Conservation (phyloP, 2,329 filamentous ascomycete genomes). For the Alternaria conjuncta region DNA sequence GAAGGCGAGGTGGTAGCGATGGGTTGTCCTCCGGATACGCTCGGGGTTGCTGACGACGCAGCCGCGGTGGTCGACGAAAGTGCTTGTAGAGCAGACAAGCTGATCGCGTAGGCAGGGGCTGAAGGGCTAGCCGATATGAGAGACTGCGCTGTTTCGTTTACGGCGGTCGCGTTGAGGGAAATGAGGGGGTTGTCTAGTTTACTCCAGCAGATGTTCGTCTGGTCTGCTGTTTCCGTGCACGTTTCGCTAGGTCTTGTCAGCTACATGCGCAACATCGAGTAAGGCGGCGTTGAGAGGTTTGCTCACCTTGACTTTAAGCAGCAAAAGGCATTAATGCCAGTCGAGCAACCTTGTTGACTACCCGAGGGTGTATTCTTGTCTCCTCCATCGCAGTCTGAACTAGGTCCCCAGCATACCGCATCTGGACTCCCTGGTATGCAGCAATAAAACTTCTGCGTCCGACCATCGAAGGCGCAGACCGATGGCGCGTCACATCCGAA, state of each 20-base stretch:
- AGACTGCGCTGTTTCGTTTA: conserved; percentile 29
- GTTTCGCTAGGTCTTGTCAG: conserved; percentile 16
- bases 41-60: neutral
- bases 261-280: neutral
- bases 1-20: neutral
- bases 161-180: conserved; percentile 8
- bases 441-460: conserved; percentile 26
- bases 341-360: conserved; percentile 14
- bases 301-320: conserved; percentile 18
- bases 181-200: conserved; percentile 19
- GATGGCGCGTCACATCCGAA: conserved; percentile 18
- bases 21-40: neutral
- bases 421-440: conserved; percentile 18
- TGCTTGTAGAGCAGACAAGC: conserved; percentile 8
- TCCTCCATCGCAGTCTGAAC: conserved; percentile 10
- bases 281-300: neutral
- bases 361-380: conserved; percentile 6
- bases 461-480: conserved; percentile 22
- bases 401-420: conserved; percentile 23
- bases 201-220: conserved; percentile 38
- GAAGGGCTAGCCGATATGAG: conserved; percentile 19
- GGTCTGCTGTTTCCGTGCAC: conserved; percentile 14
- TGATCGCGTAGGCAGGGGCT: conserved; percentile 18
- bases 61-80: conserved; percentile 1
- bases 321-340: conserved; percentile 20